These are phyloP conservation scores for Sarocladiaceae sp. DNA, from an alignment of 2,329 filamentous ascomycete genomes.

Conservation along the genomic window DNA sequence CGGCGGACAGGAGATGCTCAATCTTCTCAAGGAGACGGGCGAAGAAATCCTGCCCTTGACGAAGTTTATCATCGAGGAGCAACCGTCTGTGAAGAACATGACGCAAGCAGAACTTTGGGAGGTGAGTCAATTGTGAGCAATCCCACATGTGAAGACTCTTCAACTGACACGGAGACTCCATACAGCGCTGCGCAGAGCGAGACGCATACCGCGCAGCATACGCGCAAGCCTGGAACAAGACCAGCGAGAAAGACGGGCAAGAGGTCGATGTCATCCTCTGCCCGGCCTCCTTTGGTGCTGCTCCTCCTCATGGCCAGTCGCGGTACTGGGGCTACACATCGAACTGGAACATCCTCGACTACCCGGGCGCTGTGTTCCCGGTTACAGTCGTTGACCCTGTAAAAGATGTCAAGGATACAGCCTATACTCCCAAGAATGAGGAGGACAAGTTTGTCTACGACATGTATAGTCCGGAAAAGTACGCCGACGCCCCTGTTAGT, in stretches of 20 bases:
- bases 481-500: conserved; percentile 18
- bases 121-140: conserved; percentile 16
- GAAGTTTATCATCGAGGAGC: conserved; percentile 52
- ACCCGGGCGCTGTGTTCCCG: conserved; percentile 56
- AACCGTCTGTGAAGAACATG: conserved; percentile 33
- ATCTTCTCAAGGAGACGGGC: conserved; percentile 42
- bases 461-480: conserved; percentile 21
- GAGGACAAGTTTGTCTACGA: conserved; percentile 23
- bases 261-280: conserved; percentile 56
- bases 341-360: conserved; percentile 65
- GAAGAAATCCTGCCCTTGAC: conserved; percentile 55
- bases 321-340: conserved; percentile 59
- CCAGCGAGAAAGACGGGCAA: conserved; percentile 19
- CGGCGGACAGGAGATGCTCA: conserved; percentile 47
- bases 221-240: conserved; percentile 30
- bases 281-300: conserved; percentile 49
- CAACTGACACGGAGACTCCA: no score
- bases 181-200: conserved; percentile 25
- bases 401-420: conserved; percentile 18
- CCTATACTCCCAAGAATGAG: conserved; percentile 21
- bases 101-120: conserved; percentile 34
- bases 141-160: background rate
- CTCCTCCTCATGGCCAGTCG: conserved; percentile 32
- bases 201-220: conserved; percentile 34
- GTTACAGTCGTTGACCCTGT: conserved; percentile 28